Conservation (phyloP, 257 asterid species). For the Solanum sejunctum region DNA sequence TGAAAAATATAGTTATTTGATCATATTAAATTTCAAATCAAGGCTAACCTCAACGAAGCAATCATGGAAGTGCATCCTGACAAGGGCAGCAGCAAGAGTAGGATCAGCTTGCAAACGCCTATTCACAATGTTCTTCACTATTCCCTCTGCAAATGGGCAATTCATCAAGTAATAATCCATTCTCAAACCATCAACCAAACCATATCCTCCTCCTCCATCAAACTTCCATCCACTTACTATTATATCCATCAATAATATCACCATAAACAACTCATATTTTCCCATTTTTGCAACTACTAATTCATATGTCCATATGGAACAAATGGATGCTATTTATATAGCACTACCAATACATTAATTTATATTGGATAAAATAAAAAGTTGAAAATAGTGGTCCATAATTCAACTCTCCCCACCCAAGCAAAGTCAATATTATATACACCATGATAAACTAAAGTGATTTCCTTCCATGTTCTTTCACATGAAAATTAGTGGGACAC, state of each 20-base stretch:
- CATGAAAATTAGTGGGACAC: constrained; percentile 3
- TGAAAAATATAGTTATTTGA: too few relatives aligned
- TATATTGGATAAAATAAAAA: background rate
- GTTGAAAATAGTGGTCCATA: constrained; percentile 12
- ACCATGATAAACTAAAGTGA: background rate
- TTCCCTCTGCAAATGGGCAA: constrained; percentile 58
- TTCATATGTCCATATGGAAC: too few relatives aligned
- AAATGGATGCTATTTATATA: too few relatives aligned
- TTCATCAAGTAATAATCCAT: constrained; percentile 52
- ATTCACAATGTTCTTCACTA: constrained; percentile 33
- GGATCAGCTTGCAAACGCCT: constrained; percentile 58
- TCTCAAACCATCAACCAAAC: constrained; percentile 37
- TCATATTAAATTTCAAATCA: too few relatives aligned
- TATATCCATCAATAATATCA: constrained; percentile 17
- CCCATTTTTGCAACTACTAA: constrained; percentile 11
- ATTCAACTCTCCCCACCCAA: constrained; percentile 10
- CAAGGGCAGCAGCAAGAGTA: constrained; percentile 78
- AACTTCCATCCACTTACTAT: constrained; percentile 9
- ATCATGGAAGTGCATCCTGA: constrained; percentile 92
- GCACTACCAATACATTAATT: too few relatives aligned
- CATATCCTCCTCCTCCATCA: background rate
- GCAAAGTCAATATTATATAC: too few relatives aligned
- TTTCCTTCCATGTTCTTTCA: background rate
- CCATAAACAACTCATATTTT: constrained; percentile 2
- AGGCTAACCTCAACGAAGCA: constrained; percentile 57